Percentiles rank a stretch among this genome's conserved stretches.
Evolutionary conservation across 2,329 filamentous ascomycete species (phyloP).

Genomic region (Fusarium pseudoanthophilum): DNA sequence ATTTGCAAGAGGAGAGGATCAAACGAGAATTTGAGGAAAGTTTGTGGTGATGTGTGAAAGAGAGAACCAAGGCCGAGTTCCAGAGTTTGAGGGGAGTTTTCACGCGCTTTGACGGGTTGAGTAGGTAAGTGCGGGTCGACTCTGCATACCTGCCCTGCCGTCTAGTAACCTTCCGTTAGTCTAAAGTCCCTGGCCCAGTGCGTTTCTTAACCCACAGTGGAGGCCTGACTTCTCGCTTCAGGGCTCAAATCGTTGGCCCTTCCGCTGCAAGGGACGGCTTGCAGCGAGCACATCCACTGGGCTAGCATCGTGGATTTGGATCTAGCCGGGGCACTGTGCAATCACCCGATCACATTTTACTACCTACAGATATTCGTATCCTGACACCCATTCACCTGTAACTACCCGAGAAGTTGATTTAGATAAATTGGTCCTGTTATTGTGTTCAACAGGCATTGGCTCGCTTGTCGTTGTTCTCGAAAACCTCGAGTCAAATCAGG

Average conservation of each 20-base stretch:
- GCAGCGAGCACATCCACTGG: slow-evolving; percentile 33
- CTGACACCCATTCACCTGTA: slow-evolving; percentile 11
- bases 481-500: slow-evolving; percentile 4
- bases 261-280: slow-evolving; percentile 36
- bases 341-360: slow-evolving; percentile 29
- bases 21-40: slow-evolving; percentile 27
- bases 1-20: slow-evolving; percentile 12
- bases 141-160: not conserved
- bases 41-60: slow-evolving; percentile 33
- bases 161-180: slow-evolving; percentile 10
- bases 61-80: slow-evolving; percentile 14
- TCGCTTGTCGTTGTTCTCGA: slow-evolving; percentile 4
- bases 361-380: slow-evolving; percentile 2
- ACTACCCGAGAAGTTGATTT: slow-evolving; percentile 28
- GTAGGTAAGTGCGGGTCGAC: slow-evolving; percentile 41
- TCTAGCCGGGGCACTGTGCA: slow-evolving; percentile 31
- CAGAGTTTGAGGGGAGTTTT: slow-evolving; percentile 24
- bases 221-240: slow-evolving; percentile 35
- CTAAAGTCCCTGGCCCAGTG: slow-evolving; percentile 22
- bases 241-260: slow-evolving; percentile 41
- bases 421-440: slow-evolving; percentile 8
- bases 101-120: slow-evolving; percentile 38
- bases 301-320: slow-evolving; percentile 1
- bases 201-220: slow-evolving; percentile 19
- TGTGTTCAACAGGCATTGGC: slow-evolving; percentile 16